Conservation (phyloP, 2,329 filamentous ascomycete genomes). For the Pseudocercospora fijiensis region DNA sequence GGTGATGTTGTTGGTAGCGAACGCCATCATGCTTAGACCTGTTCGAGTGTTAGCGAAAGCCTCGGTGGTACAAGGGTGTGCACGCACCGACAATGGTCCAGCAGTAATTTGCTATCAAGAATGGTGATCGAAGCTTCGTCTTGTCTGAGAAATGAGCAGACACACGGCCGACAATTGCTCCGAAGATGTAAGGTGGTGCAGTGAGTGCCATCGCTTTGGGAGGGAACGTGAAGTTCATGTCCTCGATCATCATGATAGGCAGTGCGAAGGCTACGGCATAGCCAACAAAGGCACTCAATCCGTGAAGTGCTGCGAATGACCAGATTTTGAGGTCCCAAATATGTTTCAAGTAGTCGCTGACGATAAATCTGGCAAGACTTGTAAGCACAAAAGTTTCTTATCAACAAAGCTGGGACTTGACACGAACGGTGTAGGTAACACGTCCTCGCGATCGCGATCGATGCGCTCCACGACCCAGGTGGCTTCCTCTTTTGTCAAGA, state of each 20-base stretch:
- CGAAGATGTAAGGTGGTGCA: constrained; percentile 66
- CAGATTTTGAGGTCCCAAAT: constrained; percentile 52
- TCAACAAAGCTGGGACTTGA: not conserved
- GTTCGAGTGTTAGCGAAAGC: constrained; percentile 55
- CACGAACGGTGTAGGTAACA: constrained; percentile 5
- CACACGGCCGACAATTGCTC: constrained; percentile 60
- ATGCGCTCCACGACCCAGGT: constrained; percentile 17
- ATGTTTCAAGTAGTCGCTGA: constrained; percentile 44
- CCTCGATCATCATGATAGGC: constrained; percentile 65
- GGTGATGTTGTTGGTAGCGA: constrained; percentile 54
- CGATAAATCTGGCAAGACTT: constrained; percentile 39
- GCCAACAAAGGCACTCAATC: constrained; percentile 65
- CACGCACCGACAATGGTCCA: constrained; percentile 55
- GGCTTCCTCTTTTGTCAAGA: constrained; percentile 15
- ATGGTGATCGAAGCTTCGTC: not conserved
- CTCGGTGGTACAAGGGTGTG: no score
- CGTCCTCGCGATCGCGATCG: constrained; percentile 16
- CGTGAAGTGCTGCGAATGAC: constrained; percentile 54
- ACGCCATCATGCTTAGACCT: constrained; percentile 72
- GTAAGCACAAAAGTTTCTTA: not conserved
- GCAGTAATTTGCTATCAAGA: not conserved
- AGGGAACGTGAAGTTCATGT: constrained; percentile 62
- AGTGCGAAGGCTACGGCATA: constrained; percentile 78
- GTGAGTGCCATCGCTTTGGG: constrained; percentile 67
- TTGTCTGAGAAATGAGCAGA: constrained; percentile 51